A percentile compares a stretch with the other conserved stretches of the same genome.
These are phyloP conservation scores for Eimeria tenella DNA, from an alignment of 169 alveolate genomes.

Conservation along the genomic window DNA sequence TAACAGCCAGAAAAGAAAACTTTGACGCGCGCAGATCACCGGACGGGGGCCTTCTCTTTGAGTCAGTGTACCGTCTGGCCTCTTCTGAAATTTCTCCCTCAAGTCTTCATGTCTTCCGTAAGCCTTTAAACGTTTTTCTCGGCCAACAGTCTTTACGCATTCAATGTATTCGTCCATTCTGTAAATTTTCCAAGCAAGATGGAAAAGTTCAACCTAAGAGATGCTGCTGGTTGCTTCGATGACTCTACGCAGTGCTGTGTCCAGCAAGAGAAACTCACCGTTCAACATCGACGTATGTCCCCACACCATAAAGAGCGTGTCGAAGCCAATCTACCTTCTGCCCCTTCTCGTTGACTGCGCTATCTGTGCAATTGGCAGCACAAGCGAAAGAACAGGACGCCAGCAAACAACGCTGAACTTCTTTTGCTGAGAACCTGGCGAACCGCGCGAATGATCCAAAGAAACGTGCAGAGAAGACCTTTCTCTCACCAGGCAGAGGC, in stretches of 20 bases:
- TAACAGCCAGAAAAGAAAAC: no score
- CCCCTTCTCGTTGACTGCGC: conserved; percentile 22
- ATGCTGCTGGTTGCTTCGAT: background rate
- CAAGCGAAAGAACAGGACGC: background rate
- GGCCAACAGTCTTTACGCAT: conserved; percentile 34
- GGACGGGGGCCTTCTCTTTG: no score
- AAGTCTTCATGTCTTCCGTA: conserved; percentile 12
- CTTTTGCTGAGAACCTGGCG: background rate
- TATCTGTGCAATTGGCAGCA: background rate
- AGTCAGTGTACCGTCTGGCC: background rate
- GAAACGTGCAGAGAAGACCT: background rate
- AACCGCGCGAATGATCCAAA: background rate
- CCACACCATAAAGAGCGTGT: conserved; percentile 47
- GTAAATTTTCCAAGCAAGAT: background rate
- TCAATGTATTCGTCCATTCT: conserved; percentile 40
- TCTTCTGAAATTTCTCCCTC: conserved; percentile 38
- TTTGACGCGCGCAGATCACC: no score
- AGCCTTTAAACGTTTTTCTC: background rate
- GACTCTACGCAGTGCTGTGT: no score
- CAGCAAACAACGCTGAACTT: background rate
- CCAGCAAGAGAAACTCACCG: background rate
- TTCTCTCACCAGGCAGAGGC: conserved; percentile 29
- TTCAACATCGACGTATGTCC: conserved; percentile 41
- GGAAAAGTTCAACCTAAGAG: background rate
- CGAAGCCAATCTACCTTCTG: conserved; percentile 61